These are phyloP conservation scores for Zopfochytrium polystomum DNA, from an alignment of 371 early-diverging fungal species.

Conservation along the genomic window DNA sequence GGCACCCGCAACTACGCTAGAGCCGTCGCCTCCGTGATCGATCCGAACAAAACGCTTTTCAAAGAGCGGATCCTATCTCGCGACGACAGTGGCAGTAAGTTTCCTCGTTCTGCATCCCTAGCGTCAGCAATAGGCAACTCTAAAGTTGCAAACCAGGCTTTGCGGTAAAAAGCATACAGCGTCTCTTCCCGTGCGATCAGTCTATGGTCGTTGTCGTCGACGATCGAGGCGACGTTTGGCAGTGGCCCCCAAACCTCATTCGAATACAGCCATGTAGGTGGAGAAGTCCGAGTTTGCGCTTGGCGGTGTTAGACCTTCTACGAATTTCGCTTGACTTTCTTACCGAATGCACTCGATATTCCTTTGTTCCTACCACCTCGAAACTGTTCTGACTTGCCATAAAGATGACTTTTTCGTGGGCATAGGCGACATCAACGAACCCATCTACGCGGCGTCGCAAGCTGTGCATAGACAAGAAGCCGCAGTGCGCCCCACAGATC, in stretches of 20 bases:
- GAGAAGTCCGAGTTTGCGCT: not conserved
- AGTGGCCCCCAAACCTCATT: conserved; percentile 84
- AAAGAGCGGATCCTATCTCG: conserved; percentile 91
- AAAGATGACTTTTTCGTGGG: conserved; percentile 91
- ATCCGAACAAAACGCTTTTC: conserved; percentile 79
- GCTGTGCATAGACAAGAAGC: not conserved
- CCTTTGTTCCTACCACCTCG: not conserved
- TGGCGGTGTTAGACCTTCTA: not conserved
- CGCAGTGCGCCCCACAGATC: not conserved
- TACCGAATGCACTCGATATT: not conserved
- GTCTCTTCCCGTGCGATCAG: conserved; percentile 94
- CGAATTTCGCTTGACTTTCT: not conserved
- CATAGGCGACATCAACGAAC: conserved; percentile 93
- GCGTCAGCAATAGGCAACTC: not conserved
- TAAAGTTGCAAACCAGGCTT: conserved; percentile 49
- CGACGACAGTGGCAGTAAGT: conserved; percentile 87
- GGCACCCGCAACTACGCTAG: conserved; percentile 94
- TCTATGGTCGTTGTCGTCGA: conserved; percentile 98
- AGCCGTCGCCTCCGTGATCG: conserved; percentile 84
- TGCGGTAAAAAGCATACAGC: conserved; percentile 77
- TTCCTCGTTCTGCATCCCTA: not conserved
- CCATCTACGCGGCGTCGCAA: conserved; percentile 7
- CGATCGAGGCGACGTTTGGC: conserved; percentile 98
- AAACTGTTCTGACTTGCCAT: not conserved
- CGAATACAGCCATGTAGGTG: conserved; percentile 82